phyloP scores from a whole-genome alignment of 2,329 filamentous ascomycete species.

The Aurifilum marmelostoma region DNA sequence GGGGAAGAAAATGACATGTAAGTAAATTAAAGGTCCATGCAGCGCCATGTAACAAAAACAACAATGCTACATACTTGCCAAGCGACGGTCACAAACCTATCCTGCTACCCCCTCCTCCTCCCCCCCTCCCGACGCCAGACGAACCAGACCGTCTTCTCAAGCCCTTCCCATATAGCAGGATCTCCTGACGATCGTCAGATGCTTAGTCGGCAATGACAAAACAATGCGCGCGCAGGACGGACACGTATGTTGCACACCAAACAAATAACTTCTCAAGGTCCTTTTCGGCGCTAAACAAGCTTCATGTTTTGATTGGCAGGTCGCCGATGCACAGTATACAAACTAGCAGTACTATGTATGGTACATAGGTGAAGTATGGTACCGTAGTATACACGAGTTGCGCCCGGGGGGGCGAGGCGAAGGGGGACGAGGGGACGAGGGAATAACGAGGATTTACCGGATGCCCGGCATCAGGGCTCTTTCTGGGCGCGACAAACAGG shows the following conservation, averaged over 20 bases:
- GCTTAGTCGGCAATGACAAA: conserved; percentile 13
- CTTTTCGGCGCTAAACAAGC: conserved; percentile 29
- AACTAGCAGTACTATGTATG: neutral
- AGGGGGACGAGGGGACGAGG: neutral
- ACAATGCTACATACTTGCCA: neutral
- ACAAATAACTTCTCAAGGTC: neutral
- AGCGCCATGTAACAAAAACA: neutral
- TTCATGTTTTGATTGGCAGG: conserved; percentile 27
- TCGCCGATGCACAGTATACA: neutral
- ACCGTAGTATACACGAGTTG: neutral
- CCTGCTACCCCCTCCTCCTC: neutral
- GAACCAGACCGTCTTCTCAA: conserved; percentile 13
- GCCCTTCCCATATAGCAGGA: conserved; percentile 7
- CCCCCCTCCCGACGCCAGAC: neutral
- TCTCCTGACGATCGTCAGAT: conserved; percentile 30
- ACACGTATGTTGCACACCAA: conserved; percentile 1
- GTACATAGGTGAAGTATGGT: neutral
- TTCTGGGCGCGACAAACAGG: neutral
- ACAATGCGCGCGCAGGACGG: neutral
- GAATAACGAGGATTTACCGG: conserved; percentile 5
- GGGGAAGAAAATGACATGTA: neutral
- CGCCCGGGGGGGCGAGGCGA: too few relatives aligned
- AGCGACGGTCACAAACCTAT: neutral
- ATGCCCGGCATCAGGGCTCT: neutral
- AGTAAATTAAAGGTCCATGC: neutral